These are phyloP conservation scores for Petasospora rhodanensis DNA, from an alignment of 1,139 yeast genomes.

Conservation along the genomic window DNA sequence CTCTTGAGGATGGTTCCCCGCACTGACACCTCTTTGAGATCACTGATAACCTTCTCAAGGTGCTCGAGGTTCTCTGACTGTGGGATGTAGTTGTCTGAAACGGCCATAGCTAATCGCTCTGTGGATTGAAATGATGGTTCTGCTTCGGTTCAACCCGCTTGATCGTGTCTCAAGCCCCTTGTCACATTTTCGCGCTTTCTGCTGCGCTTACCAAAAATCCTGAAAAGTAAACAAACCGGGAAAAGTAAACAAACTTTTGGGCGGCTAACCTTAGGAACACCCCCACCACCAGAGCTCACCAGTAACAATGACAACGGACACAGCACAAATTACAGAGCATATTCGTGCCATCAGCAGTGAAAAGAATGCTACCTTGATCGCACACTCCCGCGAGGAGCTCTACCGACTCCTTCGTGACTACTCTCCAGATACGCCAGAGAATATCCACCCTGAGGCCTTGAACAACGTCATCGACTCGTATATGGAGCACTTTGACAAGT, in stretches of 20 bases:
- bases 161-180: too few species aligned
- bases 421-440: constrained; percentile 7
- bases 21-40: constrained; percentile 8
- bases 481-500: constrained; percentile 36
- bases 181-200: not conserved
- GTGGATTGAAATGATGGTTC: too few species aligned
- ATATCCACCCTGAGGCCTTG: constrained; percentile 23
- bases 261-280: too few species aligned
- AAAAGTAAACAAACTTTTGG: constrained; percentile 6
- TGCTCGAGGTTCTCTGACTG: constrained; percentile 23
- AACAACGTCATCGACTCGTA: constrained; percentile 17
- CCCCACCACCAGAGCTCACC: too few species aligned
- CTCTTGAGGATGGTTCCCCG: constrained; percentile 11
- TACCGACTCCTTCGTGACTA: constrained; percentile 1
- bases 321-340: not conserved
- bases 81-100: constrained; percentile 18
- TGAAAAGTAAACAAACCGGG: constrained; percentile 3
- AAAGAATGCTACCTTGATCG: constrained; percentile 2
- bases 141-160: too few species aligned
- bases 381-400: constrained; percentile 5
- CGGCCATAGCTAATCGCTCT: constrained; percentile 8
- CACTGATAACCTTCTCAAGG: constrained; percentile 12
- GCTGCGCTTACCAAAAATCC: constrained; percentile 1
- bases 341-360: too few species aligned
- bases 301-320: not conserved